These are phyloP conservation scores for Anethum foeniculum DNA, from an alignment of 140 eudicot species.

Conservation along the genomic window DNA sequence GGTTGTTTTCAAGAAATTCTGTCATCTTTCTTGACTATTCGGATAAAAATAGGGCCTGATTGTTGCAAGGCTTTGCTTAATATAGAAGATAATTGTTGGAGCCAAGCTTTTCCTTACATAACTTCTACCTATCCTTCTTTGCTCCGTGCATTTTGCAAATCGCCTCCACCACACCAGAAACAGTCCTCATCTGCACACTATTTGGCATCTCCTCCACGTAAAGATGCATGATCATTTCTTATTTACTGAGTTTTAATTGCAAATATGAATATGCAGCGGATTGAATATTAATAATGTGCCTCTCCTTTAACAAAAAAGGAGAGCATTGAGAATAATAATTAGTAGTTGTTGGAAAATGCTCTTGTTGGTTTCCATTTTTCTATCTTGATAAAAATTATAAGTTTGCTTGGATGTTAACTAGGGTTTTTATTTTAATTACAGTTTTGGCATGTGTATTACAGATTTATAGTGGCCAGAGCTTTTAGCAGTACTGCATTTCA, in stretches of 20 bases:
- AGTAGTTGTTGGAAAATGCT: not conserved
- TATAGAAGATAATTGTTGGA: conserved; percentile 7
- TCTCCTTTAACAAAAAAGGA: not conserved
- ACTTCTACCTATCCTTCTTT: not conserved
- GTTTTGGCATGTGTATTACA: not conserved
- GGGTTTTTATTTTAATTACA: not conserved
- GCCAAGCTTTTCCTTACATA: not conserved
- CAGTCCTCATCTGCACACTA: not conserved
- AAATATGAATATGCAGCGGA: not conserved
- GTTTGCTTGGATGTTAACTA: not conserved
- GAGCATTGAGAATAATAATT: not conserved
- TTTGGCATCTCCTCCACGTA: not conserved
- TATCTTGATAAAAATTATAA: not conserved
- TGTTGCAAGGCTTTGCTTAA: conserved; percentile 6
- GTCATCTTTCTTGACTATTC: not conserved
- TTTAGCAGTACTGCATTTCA: not conserved
- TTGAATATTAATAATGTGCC: not conserved
- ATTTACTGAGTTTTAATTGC: not conserved
- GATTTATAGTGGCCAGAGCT: not conserved
- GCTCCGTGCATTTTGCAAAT: not conserved
- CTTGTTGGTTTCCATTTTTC: not conserved
- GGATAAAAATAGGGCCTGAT: not conserved
- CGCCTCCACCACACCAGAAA: not conserved
- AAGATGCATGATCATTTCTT: not conserved
- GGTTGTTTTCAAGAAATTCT: not conserved